Percentiles rank a stretch among this genome's conserved stretches.
Conservation (phyloP, 768 basidiomycete species). For the Boletus rufocinnamomeus region DNA sequence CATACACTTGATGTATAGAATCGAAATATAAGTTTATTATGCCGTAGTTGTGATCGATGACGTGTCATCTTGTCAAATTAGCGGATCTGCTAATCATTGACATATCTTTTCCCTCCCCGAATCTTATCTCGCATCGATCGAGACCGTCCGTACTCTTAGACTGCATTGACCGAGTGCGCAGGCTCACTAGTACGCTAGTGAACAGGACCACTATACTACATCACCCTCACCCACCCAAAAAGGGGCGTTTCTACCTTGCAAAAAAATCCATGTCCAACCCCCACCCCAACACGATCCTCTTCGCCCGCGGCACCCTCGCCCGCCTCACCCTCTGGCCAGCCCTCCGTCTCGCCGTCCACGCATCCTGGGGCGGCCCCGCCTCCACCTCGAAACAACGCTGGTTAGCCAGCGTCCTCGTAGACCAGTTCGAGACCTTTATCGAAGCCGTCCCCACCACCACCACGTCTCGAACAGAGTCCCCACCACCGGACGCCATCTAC, state of each 20-base stretch:
- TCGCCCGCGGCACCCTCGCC: slow-evolving; percentile 85
- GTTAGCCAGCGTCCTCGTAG: slow-evolving; percentile 80
- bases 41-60: rapidly evolving
- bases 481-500: slow-evolving; percentile 70
- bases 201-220: neutral
- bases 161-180: too few relatives aligned
- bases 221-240: neutral
- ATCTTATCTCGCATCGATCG: neutral
- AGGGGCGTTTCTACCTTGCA: neutral
- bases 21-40: neutral
- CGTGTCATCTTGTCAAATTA: neutral
- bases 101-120: too few relatives aligned
- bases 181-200: too few relatives aligned
- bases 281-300: slow-evolving; percentile 58
- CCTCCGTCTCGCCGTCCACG: slow-evolving; percentile 81
- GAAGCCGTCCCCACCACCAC: neutral
- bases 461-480: neutral
- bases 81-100: too few relatives aligned
- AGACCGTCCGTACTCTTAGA: too few relatives aligned
- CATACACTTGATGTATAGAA: neutral
- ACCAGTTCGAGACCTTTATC: slow-evolving; percentile 67
- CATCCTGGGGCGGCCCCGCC: slow-evolving; percentile 84
- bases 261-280: slow-evolving; percentile 30
- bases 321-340: slow-evolving; percentile 84
- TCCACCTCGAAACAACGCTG: slow-evolving; percentile 75